phyloP scores from a whole-genome alignment of 176 grass and related monocot genomes.

The Stipa capillata region DNA sequence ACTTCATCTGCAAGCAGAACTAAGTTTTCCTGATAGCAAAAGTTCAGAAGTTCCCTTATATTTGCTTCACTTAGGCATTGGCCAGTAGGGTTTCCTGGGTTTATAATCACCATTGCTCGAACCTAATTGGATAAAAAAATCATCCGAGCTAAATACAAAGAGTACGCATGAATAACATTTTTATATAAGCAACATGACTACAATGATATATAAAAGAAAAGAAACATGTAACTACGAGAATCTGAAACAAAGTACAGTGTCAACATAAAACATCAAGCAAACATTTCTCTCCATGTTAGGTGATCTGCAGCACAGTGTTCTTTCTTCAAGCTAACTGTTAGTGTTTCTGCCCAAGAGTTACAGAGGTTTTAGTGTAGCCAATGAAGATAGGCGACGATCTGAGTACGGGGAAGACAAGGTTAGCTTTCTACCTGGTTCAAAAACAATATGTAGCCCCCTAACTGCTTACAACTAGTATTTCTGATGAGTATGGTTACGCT shows the following conservation, averaged over 20 bases:
- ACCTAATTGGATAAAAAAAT: constrained; percentile 32
- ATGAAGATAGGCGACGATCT: neutral
- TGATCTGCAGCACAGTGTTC: neutral
- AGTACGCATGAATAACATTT: neutral
- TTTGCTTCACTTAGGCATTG: constrained; percentile 90
- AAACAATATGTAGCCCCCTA: neutral
- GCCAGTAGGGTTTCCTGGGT: constrained; percentile 97
- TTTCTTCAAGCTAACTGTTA: neutral
- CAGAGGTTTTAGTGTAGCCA: neutral
- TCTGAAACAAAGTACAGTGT: neutral
- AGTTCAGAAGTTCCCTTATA: constrained; percentile 74
- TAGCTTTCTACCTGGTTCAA: neutral
- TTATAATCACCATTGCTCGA: constrained; percentile 99
- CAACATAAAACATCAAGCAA: constrained; percentile 3
- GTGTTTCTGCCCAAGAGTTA: neutral
- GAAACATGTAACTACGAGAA: neutral
- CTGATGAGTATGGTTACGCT: neutral
- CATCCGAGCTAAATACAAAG: neutral
- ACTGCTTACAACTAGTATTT: neutral
- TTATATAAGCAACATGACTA: neutral
- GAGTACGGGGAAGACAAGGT: neutral
- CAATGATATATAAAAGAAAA: neutral
- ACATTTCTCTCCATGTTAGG: neutral
- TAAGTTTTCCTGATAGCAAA: constrained; percentile 84
- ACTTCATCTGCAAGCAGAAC: constrained; percentile 97